phyloP scores from a whole-genome alignment of 2,329 filamentous ascomycete genomes.

The Celoporthe dispersa region DNA sequence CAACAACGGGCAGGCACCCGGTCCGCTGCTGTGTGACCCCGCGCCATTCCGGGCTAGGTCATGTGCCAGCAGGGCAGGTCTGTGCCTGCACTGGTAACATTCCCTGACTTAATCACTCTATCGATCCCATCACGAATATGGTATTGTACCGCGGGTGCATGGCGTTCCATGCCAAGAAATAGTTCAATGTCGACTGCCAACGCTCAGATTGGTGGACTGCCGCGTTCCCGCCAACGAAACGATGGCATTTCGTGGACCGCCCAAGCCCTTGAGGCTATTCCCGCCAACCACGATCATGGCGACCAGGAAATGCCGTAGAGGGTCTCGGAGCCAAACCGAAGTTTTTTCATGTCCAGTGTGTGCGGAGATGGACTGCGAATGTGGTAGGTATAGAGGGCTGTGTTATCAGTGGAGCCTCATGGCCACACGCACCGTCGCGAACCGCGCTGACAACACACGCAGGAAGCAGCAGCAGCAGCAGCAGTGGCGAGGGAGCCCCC shows the following conservation, averaged over 20 bases:
- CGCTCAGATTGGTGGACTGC: slow-evolving; percentile 13
- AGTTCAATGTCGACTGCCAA: neutral
- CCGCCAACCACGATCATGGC: slow-evolving; percentile 13
- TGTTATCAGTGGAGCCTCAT: slow-evolving; percentile 6
- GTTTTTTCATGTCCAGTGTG: neutral
- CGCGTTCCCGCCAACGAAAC: neutral
- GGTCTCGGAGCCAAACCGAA: neutral
- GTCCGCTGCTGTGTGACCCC: neutral
- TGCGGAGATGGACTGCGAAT: neutral
- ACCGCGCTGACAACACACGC: neutral
- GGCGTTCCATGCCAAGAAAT: slow-evolving; percentile 2
- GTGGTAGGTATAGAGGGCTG: slow-evolving; percentile 2
- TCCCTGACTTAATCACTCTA: neutral
- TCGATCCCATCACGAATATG: neutral
- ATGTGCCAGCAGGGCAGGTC: neutral
- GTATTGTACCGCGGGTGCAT: neutral
- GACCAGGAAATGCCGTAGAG: neutral
- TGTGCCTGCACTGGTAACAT: neutral
- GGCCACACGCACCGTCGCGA: neutral
- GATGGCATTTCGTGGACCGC: neutral
- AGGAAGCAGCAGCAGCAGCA: neutral
- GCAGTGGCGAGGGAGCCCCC: neutral
- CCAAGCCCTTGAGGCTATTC: slow-evolving; percentile 8
- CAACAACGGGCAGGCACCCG: neutral
- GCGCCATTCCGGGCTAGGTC: neutral